phyloP scores from a whole-genome alignment of 768 basidiomycete genomes.

The Boletales sp. region DNA sequence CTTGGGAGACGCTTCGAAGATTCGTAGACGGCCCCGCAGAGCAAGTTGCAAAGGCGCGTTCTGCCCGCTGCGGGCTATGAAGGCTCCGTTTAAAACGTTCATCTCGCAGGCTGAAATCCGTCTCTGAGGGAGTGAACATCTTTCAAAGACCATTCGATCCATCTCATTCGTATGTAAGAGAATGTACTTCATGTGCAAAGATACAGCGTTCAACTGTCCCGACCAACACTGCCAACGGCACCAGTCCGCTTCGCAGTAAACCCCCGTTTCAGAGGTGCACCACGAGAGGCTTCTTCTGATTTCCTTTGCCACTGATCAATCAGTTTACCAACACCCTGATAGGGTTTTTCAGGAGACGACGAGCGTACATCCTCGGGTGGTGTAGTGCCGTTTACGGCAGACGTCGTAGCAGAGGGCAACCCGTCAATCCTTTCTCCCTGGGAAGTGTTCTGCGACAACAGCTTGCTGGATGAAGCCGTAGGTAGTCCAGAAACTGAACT shows the following conservation, averaged over 20 bases:
- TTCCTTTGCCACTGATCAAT: slow-evolving; percentile 90
- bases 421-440: slow-evolving; percentile 25
- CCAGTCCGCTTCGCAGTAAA: slow-evolving; percentile 40
- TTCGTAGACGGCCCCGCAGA: slow-evolving; percentile 11
- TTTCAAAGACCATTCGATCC: not conserved
- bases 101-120: slow-evolving; percentile 9
- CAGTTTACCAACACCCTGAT: slow-evolving; percentile 77
- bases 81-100: not conserved
- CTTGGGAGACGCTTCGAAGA: slow-evolving; percentile 2
- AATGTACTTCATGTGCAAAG: slow-evolving; percentile 5
- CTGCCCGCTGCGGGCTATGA: not conserved
- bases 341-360: slow-evolving; percentile 73
- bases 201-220: slow-evolving; percentile 19
- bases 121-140: not conserved
- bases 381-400: slow-evolving; percentile 5
- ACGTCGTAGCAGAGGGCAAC: slow-evolving; percentile 12
- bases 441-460: slow-evolving; percentile 11
- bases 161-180: slow-evolving; percentile 11
- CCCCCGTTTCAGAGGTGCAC: slow-evolving; percentile 36
- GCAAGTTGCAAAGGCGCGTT: slow-evolving; percentile 6
- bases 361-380: slow-evolving; percentile 38
- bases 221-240: slow-evolving; percentile 18
- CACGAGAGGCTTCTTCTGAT: slow-evolving; percentile 50
- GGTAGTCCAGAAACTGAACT: slow-evolving; percentile 22
- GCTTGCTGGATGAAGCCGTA: slow-evolving; percentile 18